Percentiles rank a stretch among this genome's conserved stretches.
Evolutionary conservation across 306 rosid species (phyloP).

Genomic region (Pueraria montana): DNA sequence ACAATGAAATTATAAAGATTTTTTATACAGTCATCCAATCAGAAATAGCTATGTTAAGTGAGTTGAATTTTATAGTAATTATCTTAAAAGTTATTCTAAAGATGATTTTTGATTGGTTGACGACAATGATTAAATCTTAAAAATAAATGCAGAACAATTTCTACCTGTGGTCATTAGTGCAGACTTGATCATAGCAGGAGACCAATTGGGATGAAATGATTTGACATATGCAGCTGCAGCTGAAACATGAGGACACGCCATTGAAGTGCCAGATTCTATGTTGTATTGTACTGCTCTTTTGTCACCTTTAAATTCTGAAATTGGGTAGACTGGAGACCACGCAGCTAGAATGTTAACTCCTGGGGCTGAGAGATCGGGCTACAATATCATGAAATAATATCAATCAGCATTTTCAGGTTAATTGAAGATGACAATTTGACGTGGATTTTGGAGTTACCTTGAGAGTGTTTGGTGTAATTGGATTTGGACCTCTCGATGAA

Average conservation of each 20-base stretch:
- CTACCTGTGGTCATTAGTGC: constrained; percentile 64
- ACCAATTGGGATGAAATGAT: constrained; percentile 64
- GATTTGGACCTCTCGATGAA: constrained; percentile 78
- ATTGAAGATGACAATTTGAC: background rate
- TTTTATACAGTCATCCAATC: too few species aligned
- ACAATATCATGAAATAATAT: background rate
- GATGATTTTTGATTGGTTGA: too few species aligned
- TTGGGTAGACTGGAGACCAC: constrained; percentile 32
- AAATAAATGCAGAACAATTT: background rate
- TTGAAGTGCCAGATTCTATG: constrained; percentile 55
- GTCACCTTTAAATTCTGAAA: constrained; percentile 29
- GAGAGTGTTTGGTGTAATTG: constrained; percentile 52
- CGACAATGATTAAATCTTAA: too few species aligned
- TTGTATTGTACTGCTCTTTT: constrained; percentile 19
- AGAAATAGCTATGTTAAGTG: too few species aligned
- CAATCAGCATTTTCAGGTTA: background rate
- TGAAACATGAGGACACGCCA: constrained; percentile 68
- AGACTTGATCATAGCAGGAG: constrained; percentile 61
- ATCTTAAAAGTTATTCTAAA: too few species aligned
- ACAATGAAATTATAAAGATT: too few species aligned
- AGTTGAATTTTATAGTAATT: too few species aligned
- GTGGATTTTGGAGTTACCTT: constrained; percentile 46
- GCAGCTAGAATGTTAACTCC: constrained; percentile 63
- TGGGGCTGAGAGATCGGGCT: constrained; percentile 65
- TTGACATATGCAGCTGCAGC: constrained; percentile 63